These are phyloP conservation scores for Scheffersomyces spartinae DNA, from an alignment of 805 yeast species.

Conservation along the genomic window DNA sequence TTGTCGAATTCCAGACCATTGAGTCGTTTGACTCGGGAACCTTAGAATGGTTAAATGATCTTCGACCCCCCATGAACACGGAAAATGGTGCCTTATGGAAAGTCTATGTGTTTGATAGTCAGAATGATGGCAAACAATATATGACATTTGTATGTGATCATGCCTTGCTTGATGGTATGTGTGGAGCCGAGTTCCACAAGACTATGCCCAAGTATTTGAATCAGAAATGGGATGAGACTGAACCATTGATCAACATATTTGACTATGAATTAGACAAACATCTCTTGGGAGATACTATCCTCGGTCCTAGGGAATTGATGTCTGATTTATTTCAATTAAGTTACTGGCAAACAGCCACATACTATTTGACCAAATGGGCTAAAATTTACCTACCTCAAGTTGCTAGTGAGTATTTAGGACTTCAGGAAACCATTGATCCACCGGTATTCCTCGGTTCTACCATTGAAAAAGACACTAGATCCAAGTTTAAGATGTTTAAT, in stretches of 20 bases:
- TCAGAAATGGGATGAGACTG: conserved; percentile 1
- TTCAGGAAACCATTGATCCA: no score
- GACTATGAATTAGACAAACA: conserved; percentile 3
- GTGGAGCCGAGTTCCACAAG: conserved; percentile 11
- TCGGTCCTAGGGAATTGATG: conserved; percentile 4
- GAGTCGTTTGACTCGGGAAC: conserved; percentile 6
- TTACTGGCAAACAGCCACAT: not conserved
- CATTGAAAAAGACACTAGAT: conserved; percentile 1
- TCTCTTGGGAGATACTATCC: conserved; percentile 2
- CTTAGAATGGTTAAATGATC: conserved; percentile 6
- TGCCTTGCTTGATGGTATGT: conserved; percentile 13
- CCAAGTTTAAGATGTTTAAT: conserved; percentile 6
- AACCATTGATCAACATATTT: conserved; percentile 2
- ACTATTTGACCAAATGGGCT: not conserved
- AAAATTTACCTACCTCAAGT: conserved; percentile 1
- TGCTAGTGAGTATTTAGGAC: conserved; percentile 1
- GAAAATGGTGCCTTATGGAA: conserved; percentile 12
- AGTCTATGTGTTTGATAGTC: conserved; percentile 7
- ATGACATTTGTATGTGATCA: conserved; percentile 12
- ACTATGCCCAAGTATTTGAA: conserved; percentile 9
- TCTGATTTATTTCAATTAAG: conserved; percentile 4
- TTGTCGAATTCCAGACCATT: conserved; percentile 8
- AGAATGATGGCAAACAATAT: conserved; percentile 5
- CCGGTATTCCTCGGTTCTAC: no score
- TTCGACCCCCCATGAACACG: conserved; percentile 3